These are phyloP conservation scores for Ophiostoma perfectum DNA, from an alignment of 2,329 filamentous ascomycete genomes.

Conservation along the genomic window DNA sequence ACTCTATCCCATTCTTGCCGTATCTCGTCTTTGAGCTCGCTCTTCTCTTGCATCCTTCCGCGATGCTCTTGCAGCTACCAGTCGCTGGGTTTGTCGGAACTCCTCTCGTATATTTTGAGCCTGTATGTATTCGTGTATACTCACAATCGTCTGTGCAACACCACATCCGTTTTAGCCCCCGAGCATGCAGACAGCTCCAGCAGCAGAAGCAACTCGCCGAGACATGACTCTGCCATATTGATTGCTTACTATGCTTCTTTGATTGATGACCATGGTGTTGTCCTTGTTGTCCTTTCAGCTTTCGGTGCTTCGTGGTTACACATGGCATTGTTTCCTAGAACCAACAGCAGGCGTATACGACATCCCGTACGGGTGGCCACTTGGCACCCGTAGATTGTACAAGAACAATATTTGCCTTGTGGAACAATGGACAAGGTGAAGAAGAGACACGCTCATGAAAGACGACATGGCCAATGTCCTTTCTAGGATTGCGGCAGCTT, in stretches of 20 bases:
- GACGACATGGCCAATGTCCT: too few species aligned
- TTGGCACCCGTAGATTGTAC: background rate
- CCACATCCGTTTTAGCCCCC: background rate
- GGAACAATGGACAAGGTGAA: too few species aligned
- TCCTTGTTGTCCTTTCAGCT: background rate
- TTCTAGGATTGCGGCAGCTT: too few species aligned
- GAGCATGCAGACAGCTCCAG: background rate
- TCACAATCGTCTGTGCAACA: background rate
- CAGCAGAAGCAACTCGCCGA: background rate
- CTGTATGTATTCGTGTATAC: background rate
- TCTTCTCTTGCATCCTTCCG: background rate
- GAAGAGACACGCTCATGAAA: too few species aligned
- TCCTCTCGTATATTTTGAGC: background rate
- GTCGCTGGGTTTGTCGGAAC: background rate
- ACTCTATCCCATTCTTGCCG: background rate
- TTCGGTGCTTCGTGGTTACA: background rate
- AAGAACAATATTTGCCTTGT: background rate
- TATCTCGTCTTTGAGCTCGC: background rate
- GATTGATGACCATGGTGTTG: background rate
- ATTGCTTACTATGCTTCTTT: too few species aligned
- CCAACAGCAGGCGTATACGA: background rate
- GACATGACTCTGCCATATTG: background rate
- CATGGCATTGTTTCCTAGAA: background rate
- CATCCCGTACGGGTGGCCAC: background rate
- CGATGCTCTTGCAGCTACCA: background rate